Evolutionary conservation across 352 stramenopile species (phyloP), one percentile per base, ranked within the genome.

Genomic region (Pythium coloratum): DNA sequence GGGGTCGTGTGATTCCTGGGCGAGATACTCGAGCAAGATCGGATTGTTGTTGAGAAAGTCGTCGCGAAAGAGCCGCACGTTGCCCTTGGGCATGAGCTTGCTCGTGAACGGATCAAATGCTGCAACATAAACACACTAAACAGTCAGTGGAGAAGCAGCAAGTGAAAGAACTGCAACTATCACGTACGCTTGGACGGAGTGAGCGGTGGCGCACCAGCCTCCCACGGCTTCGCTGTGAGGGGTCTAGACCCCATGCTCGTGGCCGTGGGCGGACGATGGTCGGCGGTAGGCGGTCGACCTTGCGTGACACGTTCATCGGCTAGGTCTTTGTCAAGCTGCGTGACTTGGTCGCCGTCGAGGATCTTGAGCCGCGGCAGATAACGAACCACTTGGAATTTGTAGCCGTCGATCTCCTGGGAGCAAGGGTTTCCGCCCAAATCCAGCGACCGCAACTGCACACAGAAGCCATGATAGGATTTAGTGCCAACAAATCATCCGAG

Each of bases 41-140:
- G 86, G 76, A 55, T 92, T 78, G 64, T 89, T 95, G 62, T 95
- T 95, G 55, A 95, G 68, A 40, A 91, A 95, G 44, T 95, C 84
- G 64, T 95, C 86, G 16, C 84, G 86, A 57, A 95, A 95, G 44
- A 95, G 72, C 8, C 86, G 86, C 18, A 93, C 86, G 36, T 91
- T 89, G 40, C 86, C 86, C 24, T 77, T 81, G 3, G 82, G 82
- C 84, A 92, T 92, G 47, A 84, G 71, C 6, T 71, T 74, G 56
- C 73, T 88, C 6, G 59, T 58, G 60, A 92, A 91, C 13, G 84
- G 73, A 59, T 90, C 77, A 26, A 77, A 77, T 20, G 59, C 77
- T 82, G 28, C 9, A 34, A 28, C 12, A 55, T 14, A 56, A 16
- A 13, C 18, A 30, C 13, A n/a, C 24, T 24, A 10, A 14, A 30